Evolutionary conservation across 495 filamentous ascomycete genomes (phyloP).

Genomic region (Bryoglossum gracile): DNA sequence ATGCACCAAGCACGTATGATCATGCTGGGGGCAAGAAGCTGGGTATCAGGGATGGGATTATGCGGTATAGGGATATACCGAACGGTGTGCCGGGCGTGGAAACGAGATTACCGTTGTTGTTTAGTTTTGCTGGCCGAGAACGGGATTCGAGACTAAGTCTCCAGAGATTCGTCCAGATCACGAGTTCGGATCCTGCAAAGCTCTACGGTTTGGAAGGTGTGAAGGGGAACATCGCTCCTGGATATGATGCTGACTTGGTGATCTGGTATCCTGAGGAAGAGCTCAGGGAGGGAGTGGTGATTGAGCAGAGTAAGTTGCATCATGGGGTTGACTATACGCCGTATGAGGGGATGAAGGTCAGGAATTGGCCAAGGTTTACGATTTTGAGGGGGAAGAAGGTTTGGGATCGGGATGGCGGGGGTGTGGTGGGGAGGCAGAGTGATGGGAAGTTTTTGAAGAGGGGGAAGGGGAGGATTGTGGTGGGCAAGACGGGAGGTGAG

Average conservation of each 20-base stretch:
- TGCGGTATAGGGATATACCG: conserved; percentile 34
- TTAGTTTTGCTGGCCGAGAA: conserved; percentile 25
- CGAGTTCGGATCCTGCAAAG: conserved; percentile 47
- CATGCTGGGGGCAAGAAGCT: conserved; percentile 34
- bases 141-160: conserved; percentile 31
- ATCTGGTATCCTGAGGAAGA: conserved; percentile 34
- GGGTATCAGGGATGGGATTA: conserved; percentile 23
- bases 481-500: conserved; percentile 13
- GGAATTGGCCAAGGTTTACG: conserved; percentile 31
- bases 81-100: conserved; percentile 50
- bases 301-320: conserved; percentile 24
- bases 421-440: conserved; percentile 20
- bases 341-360: conserved; percentile 29
- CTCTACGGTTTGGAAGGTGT: conserved; percentile 41
- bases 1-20: conserved; percentile 34
- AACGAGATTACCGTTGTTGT: conserved; percentile 41
- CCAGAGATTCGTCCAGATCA: conserved; percentile 47
- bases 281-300: conserved; percentile 18
- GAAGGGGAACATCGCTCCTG: conserved; percentile 44
- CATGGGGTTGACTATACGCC: conserved; percentile 32
- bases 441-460: conserved; percentile 28
- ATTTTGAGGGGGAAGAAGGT: conserved; percentile 29
- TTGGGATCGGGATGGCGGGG: conserved; percentile 28
- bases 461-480: conserved; percentile 16
- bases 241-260: conserved; percentile 40